phyloP scores from a whole-genome alignment of 2,329 filamentous ascomycete genomes.

The Achaetomium macrosporum region DNA sequence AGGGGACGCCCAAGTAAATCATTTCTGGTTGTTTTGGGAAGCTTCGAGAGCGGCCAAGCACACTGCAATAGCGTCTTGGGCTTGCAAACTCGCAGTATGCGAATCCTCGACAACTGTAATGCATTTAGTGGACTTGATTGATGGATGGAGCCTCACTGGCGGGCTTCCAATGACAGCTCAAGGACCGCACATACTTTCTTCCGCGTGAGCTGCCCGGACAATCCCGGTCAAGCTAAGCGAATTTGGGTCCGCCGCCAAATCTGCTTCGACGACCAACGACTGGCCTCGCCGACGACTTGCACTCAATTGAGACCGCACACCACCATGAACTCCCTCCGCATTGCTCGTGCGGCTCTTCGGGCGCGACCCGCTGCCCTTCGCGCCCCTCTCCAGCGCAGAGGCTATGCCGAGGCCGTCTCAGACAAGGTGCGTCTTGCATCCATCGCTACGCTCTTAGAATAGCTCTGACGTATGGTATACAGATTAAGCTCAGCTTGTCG shows the following conservation, averaged over 20 bases:
- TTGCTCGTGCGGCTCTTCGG: slow-evolving; percentile 84
- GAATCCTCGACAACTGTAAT: too few species aligned
- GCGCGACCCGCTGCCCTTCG: slow-evolving; percentile 72
- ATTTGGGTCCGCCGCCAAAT: slow-evolving; percentile 33
- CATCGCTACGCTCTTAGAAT: not conserved
- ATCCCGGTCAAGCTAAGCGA: slow-evolving; percentile 23
- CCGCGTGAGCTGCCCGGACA: slow-evolving; percentile 16
- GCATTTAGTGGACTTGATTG: not conserved
- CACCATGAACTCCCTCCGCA: slow-evolving; percentile 90
- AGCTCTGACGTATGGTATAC: slow-evolving; percentile 14
- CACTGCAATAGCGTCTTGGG: too few species aligned
- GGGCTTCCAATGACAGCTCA: too few species aligned
- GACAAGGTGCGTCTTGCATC: slow-evolving; percentile 55
- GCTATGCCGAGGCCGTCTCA: slow-evolving; percentile 81
- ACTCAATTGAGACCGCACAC: slow-evolving; percentile 45
- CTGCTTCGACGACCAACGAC: slow-evolving; percentile 38
- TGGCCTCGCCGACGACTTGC: slow-evolving; percentile 38
- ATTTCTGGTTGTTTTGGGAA: too few species aligned
- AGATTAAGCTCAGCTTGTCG: slow-evolving; percentile 96
- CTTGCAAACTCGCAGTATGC: too few species aligned
- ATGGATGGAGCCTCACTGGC: too few species aligned
- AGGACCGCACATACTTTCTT: slow-evolving; percentile 21
- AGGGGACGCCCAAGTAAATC: too few species aligned
- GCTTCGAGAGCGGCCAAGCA: too few species aligned
- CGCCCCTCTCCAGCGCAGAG: slow-evolving; percentile 74